These are phyloP conservation scores for Chlorophyllum brunneum DNA, from an alignment of 768 basidiomycete genomes.

Conservation along the genomic window DNA sequence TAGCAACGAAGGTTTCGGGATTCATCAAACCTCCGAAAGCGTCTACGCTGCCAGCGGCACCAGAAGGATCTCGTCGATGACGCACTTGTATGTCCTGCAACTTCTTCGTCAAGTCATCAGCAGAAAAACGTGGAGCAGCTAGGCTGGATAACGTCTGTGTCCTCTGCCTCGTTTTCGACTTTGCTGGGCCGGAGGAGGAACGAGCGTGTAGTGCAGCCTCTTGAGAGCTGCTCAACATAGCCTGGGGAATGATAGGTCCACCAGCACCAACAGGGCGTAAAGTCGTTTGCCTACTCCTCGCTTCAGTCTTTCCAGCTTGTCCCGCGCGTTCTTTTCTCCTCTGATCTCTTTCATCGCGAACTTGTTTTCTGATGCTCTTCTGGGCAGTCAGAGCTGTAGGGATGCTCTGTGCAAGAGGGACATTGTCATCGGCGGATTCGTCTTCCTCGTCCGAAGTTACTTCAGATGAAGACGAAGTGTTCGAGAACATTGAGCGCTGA, in stretches of 20 bases:
- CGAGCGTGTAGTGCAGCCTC: slow-evolving; percentile 34
- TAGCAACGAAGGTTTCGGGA: no score
- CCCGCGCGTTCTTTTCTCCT: slow-evolving; percentile 45
- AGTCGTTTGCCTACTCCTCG: slow-evolving; percentile 27
- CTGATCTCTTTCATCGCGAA: slow-evolving; percentile 63
- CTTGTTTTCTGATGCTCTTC: slow-evolving; percentile 69
- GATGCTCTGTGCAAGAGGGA: slow-evolving; percentile 79
- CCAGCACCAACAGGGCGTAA: slow-evolving; percentile 31
- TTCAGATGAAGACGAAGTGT: slow-evolving; percentile 24
- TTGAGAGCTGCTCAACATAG: slow-evolving; percentile 27
- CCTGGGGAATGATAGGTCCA: slow-evolving; percentile 11
- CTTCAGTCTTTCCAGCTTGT: slow-evolving; percentile 22
- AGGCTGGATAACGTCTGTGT: slow-evolving; percentile 42
- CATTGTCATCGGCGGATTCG: slow-evolving; percentile 47
- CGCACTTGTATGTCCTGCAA: slow-evolving; percentile 47
- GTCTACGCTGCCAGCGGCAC: slow-evolving; percentile 21
- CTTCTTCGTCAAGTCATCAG: slow-evolving; percentile 58
- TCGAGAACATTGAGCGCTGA: neutral
- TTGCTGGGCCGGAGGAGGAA: slow-evolving; percentile 11
- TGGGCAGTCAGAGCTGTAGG: slow-evolving; percentile 84
- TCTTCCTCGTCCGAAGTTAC: slow-evolving; percentile 41
- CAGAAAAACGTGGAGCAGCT: slow-evolving; percentile 34
- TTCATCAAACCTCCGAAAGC: no score
- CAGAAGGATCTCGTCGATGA: slow-evolving; percentile 13
- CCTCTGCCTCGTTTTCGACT: slow-evolving; percentile 30